These are phyloP conservation scores for Podospora pseudoanserina DNA, from an alignment of 495 filamentous ascomycete species.

Conservation along the genomic window DNA sequence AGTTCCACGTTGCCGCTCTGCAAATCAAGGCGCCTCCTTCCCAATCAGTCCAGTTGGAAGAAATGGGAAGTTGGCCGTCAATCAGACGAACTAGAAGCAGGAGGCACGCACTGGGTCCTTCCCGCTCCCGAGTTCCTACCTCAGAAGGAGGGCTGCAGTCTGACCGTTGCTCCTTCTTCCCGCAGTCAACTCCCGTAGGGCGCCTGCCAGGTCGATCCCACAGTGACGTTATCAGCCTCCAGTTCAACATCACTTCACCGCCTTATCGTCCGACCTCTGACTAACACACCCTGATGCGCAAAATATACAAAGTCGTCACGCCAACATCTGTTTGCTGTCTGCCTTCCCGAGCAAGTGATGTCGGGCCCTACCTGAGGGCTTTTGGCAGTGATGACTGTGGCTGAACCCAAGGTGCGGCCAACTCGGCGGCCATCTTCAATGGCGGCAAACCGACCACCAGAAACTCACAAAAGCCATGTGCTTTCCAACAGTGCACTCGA, in stretches of 20 bases:
- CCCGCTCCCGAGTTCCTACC: not conserved
- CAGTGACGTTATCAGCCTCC: not conserved
- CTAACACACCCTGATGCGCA: not conserved
- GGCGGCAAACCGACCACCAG: not conserved
- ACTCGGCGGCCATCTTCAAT: not conserved
- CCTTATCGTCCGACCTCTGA: not conserved
- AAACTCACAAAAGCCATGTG: not conserved
- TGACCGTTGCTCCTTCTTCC: not conserved
- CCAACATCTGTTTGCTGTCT: not conserved
- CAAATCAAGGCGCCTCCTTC: not conserved
- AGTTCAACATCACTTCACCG: not conserved
- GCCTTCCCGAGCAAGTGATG: not conserved
- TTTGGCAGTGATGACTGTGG: not conserved
- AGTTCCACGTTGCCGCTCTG: not conserved
- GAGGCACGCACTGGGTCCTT: not conserved
- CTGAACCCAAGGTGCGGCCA: not conserved
- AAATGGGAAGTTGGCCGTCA: not conserved
- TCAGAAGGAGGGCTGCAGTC: not conserved
- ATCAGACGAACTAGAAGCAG: not conserved
- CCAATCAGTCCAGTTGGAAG: not conserved
- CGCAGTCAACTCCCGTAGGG: not conserved
- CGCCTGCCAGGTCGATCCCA: not conserved
- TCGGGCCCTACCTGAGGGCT: no score
- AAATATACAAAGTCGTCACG: not conserved
- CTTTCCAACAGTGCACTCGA: not conserved